These are phyloP conservation scores for Heliocybe sulcata DNA, from an alignment of 1,284 basidiomycete species.

Conservation along the genomic window DNA sequence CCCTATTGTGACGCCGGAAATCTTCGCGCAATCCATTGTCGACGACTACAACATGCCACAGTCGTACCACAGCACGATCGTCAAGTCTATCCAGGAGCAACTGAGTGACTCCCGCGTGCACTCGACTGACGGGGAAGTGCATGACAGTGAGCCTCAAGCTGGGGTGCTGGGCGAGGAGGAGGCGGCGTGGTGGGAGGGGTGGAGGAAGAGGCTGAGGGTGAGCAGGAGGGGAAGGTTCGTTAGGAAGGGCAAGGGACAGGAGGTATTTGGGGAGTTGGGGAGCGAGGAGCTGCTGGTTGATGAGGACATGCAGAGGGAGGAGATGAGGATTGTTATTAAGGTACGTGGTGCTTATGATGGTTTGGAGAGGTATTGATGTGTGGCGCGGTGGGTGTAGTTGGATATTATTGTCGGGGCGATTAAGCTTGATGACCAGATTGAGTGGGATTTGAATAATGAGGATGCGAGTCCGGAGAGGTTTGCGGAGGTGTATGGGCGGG, in stretches of 20 bases:
- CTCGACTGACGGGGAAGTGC: constrained; percentile 13
- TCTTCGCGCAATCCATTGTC: constrained; percentile 85
- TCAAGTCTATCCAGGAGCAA: constrained; percentile 84
- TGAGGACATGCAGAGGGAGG: constrained; percentile 60
- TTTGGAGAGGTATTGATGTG: constrained; percentile 1
- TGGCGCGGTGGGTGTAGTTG: constrained; percentile 43
- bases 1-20: constrained; percentile 81
- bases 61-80: constrained; percentile 70
- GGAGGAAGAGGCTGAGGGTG: constrained; percentile 45
- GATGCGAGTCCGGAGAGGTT: constrained; percentile 88
- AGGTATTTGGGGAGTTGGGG: constrained; percentile 20
- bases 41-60: constrained; percentile 85
- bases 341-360: constrained; percentile 31
- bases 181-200: constrained; percentile 62
- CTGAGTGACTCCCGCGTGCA: constrained; percentile 74
- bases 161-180: constrained; percentile 48
- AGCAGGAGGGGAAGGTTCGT: constrained; percentile 25
- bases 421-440: constrained; percentile 95
- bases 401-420: constrained; percentile 94
- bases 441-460: constrained; percentile 90
- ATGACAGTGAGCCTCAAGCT: constrained; percentile 8
- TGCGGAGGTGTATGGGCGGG: constrained; percentile 80
- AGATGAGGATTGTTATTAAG: constrained; percentile 89
- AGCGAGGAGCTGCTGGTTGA: constrained; percentile 48
- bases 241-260: constrained; percentile 25